A percentile compares a stretch with the other conserved stretches of the same genome.
phyloP scores from a whole-genome alignment of 257 asterid genomes.

The Euphrasia confusa region DNA sequence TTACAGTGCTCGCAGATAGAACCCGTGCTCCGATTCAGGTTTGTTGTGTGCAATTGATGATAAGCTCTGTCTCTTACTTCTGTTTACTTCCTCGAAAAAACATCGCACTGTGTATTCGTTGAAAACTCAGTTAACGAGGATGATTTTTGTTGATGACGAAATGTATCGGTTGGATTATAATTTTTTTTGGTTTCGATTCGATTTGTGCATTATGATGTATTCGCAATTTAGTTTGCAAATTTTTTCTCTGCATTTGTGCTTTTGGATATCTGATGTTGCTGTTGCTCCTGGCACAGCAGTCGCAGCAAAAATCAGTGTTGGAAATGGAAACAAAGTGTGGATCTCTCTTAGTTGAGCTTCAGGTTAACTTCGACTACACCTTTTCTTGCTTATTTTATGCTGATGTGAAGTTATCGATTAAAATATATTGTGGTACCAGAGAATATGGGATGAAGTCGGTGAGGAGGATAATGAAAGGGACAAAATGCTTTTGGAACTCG shows the following conservation, averaged over 20 bases:
- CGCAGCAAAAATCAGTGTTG: conserved; percentile 22
- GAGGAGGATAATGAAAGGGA: conserved; percentile 72
- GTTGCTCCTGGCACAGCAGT: conserved; percentile 17
- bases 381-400: not conserved
- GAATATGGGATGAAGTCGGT: conserved; percentile 91
- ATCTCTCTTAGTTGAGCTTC: conserved; percentile 67
- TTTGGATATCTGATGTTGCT: conserved; percentile 15
- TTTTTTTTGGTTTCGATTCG: too few relatives aligned
- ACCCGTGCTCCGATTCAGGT: conserved; percentile 10
- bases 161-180: too few relatives aligned
- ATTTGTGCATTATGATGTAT: too few relatives aligned
- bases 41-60: not conserved
- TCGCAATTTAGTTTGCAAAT: too few relatives aligned
- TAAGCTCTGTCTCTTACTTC: too few relatives aligned
- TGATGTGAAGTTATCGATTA: not conserved
- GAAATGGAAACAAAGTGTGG: conserved; percentile 66
- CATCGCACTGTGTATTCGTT: too few relatives aligned
- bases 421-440: conserved; percentile 40
- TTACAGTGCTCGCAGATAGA: not conserved
- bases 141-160: too few relatives aligned
- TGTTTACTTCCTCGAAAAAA: too few relatives aligned
- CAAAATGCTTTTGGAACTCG: conserved; percentile 71
- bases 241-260: not conserved
- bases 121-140: too few relatives aligned
- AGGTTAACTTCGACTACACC: conserved; percentile 41